These are phyloP conservation scores for Athelia psychrophila DNA, from an alignment of 1,284 basidiomycete genomes.

Conservation along the genomic window DNA sequence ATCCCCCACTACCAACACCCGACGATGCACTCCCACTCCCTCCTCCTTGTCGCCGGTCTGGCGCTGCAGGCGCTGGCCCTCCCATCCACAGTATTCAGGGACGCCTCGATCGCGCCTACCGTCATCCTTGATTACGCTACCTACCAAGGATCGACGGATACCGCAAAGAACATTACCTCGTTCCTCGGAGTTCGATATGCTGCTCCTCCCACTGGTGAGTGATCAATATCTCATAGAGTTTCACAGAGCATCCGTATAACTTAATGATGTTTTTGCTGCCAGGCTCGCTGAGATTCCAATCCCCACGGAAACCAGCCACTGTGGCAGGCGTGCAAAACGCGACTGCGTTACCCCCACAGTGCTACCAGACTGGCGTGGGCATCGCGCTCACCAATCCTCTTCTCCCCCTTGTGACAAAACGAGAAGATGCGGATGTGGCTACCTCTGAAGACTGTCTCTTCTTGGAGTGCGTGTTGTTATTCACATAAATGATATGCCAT, in stretches of 20 bases:
- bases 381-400: conserved; percentile 9
- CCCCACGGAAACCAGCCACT: neutral
- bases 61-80: neutral
- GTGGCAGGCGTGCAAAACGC: neutral
- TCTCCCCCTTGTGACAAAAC: neutral
- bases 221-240: too few species aligned
- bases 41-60: neutral
- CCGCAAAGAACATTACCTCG: neutral
- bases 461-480: conserved; percentile 19
- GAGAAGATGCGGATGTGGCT: neutral
- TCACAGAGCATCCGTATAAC: neutral
- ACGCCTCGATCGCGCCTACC: neutral
- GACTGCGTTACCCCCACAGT: neutral
- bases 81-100: neutral
- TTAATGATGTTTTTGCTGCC: neutral
- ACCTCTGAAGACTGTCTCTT: conserved; percentile 29
- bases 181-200: neutral
- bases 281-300: neutral
- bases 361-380: neutral
- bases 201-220: neutral
- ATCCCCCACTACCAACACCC: neutral
- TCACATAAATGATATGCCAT: neutral
- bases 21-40: neutral
- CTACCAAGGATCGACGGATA: neutral
- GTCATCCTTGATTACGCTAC: neutral